phyloP scores from a whole-genome alignment of 208 protist species.

The Acanthamoeba culbertsoni region DNA sequence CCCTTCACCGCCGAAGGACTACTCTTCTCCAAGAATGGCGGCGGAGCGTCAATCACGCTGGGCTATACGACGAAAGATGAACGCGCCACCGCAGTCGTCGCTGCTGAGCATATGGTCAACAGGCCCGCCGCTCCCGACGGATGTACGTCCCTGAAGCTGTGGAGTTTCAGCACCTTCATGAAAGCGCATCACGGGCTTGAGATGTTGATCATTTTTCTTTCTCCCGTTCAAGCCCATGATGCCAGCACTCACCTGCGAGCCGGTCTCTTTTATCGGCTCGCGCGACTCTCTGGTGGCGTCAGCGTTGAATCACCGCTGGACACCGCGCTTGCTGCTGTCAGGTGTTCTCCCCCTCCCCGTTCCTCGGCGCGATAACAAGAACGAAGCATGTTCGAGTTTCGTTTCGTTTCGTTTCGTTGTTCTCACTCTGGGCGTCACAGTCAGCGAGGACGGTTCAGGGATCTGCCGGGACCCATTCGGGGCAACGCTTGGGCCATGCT shows the following conservation, averaged over 20 bases:
- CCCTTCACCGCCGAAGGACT: background rate
- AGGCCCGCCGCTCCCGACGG: background rate
- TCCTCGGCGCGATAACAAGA: background rate
- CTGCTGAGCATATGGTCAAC: background rate
- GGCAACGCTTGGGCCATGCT: background rate
- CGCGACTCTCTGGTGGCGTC: background rate
- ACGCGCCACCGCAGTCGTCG: background rate
- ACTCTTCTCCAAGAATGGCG: conserved; percentile 20
- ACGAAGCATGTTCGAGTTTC: too few species aligned
- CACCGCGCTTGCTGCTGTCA: background rate
- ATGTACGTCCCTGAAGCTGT: too few species aligned
- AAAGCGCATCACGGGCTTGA: too few species aligned
- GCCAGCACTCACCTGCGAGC: background rate
- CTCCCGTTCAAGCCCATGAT: background rate
- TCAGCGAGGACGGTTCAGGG: background rate
- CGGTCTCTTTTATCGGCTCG: background rate
- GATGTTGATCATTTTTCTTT: too few species aligned
- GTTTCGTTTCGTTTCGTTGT: background rate
- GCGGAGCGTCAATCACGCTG: background rate
- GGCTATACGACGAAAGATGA: background rate
- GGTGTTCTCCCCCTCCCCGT: background rate
- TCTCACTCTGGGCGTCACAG: background rate
- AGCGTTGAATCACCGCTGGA: background rate
- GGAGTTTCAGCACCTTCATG: too few species aligned
- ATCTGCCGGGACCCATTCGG: background rate